Conservation (phyloP, 495 filamentous ascomycete genomes). For the Penicillium taxi region DNA sequence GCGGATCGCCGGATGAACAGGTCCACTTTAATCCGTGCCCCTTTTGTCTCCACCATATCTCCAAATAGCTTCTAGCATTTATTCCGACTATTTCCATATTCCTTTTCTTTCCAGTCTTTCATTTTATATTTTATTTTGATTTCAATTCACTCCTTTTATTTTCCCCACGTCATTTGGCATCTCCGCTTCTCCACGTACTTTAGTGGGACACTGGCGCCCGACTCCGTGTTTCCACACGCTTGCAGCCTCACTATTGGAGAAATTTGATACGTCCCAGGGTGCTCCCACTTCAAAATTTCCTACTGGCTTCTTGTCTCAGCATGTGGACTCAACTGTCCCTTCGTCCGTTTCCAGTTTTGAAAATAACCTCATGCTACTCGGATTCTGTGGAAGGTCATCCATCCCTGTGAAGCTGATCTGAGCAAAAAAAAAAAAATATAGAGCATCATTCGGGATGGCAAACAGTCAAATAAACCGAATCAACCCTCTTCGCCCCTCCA, state of each 20-base stretch:
- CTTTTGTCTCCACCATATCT: slow-evolving; percentile 8
- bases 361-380: slow-evolving; percentile 17
- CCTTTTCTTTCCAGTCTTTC: too few species aligned
- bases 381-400: slow-evolving; percentile 7
- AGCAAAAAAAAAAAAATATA: too few species aligned
- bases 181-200: too few species aligned
- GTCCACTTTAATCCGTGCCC: slow-evolving; percentile 4
- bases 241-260: slow-evolving; percentile 3
- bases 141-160: too few species aligned
- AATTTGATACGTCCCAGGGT: too few species aligned
- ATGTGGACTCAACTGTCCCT: slow-evolving; percentile 26
- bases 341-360: slow-evolving; percentile 16
- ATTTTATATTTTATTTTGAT: too few species aligned
- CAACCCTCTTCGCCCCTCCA: slow-evolving; percentile 20
- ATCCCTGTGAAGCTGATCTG: slow-evolving; percentile 13
- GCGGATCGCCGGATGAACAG: slow-evolving; percentile 5
- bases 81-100: too few species aligned
- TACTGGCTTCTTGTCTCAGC: slow-evolving; percentile 18
- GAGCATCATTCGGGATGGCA: slow-evolving; percentile 28
- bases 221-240: too few species aligned
- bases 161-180: too few species aligned
- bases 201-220: too few species aligned
- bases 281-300: slow-evolving; percentile 1
- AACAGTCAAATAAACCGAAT: slow-evolving; percentile 22
- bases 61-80: slow-evolving; percentile 4